phyloP scores from a whole-genome alignment of 441 rosid genomes.

The Adansonia rubrostipa region DNA sequence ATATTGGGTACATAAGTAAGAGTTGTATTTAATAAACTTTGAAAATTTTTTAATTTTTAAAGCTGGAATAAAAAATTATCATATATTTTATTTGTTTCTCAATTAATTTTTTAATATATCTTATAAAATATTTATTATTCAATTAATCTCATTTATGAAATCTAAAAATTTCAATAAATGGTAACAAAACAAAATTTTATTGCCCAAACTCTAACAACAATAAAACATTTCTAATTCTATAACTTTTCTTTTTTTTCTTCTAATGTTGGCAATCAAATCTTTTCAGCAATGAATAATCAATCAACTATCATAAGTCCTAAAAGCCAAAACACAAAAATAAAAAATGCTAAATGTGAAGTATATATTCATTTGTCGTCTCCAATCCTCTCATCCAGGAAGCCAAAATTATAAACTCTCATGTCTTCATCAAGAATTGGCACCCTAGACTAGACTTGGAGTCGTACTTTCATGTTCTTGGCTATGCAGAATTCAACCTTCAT shows the following conservation, averaged over 20 bases:
- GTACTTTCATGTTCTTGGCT: background rate
- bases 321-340: background rate
- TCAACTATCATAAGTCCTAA: background rate
- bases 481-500: background rate
- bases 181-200: too few species aligned
- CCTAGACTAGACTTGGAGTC: conserved; percentile 4
- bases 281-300: background rate
- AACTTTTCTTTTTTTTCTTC: background rate
- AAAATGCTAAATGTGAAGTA: background rate
- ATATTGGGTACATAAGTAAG: too few species aligned
- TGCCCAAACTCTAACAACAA: too few species aligned
- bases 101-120: too few species aligned
- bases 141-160: too few species aligned
- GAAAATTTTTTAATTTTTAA: too few species aligned
- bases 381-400: background rate
- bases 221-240: background rate
- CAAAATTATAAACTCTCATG: background rate
- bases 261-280: background rate
- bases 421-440: background rate
- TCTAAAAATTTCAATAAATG: too few species aligned
- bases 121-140: too few species aligned
- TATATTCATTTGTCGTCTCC: background rate
- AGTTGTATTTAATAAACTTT: too few species aligned
- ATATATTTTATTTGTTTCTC: too few species aligned
- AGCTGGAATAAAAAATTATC: too few species aligned